Percentiles rank a stretch among this genome's conserved stretches.
These are phyloP conservation scores for Puya raimondii DNA, from an alignment of 176 grass and related monocot species.

Conservation along the genomic window DNA sequence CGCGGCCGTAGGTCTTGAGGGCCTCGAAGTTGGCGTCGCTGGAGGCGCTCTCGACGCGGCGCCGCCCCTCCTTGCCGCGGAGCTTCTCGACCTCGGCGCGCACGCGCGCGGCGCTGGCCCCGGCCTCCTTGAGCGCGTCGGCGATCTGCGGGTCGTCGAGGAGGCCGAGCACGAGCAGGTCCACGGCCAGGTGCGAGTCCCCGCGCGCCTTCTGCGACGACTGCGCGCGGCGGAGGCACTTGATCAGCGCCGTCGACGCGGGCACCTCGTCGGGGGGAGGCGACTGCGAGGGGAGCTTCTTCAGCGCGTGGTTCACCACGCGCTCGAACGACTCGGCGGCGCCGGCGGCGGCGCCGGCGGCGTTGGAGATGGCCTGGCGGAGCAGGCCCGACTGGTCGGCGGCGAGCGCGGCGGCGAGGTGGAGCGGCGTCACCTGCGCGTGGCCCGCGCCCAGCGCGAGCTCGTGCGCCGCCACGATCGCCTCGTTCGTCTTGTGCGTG, in stretches of 20 bases:
- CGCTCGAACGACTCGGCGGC: constrained; percentile 53
- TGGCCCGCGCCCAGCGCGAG: constrained; percentile 45
- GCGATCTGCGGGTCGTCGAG: constrained; percentile 46
- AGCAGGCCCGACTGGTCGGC: constrained; percentile 42
- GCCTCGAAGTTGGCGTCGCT: constrained; percentile 62
- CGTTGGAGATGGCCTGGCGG: constrained; percentile 46
- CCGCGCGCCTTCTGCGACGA: constrained; percentile 44
- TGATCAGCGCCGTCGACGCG: constrained; percentile 44
- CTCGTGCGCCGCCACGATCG: constrained; percentile 80
- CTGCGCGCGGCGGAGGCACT: constrained; percentile 57
- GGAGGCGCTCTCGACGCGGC: constrained; percentile 47
- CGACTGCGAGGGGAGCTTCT: constrained; percentile 52
- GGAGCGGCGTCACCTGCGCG: constrained; percentile 62
- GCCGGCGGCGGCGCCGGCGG: constrained; percentile 22
- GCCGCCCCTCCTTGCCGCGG: constrained; percentile 23
- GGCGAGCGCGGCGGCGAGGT: constrained; percentile 60
- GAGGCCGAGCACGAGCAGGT: constrained; percentile 47
- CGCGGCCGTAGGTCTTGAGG: constrained; percentile 51
- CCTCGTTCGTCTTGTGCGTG: constrained; percentile 97
- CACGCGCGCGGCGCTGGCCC: constrained; percentile 35
- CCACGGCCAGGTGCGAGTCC: constrained; percentile 48
- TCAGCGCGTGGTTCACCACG: constrained; percentile 39
- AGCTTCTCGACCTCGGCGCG: constrained; percentile 61
- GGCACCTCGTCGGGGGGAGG: constrained; percentile 49
- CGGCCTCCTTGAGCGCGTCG: constrained; percentile 46